Conservation (phyloP, 2,329 filamentous ascomycete genomes). For the Arthrobotrys musiformis region DNA sequence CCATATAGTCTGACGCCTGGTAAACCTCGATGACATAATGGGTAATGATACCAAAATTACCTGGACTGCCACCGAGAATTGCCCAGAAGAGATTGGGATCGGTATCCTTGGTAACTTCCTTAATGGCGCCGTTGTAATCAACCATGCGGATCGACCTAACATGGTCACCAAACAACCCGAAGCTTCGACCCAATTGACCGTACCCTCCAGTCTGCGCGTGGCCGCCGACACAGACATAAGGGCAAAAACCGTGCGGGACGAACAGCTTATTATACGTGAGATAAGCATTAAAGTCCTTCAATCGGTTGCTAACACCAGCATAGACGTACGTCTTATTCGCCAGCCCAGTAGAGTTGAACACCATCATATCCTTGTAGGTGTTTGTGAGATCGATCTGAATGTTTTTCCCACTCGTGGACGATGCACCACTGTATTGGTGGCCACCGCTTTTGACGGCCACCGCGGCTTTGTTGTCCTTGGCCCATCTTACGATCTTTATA, state of each 20-base stretch:
- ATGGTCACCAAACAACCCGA: slow-evolving; percentile 62
- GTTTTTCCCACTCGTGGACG: slow-evolving; percentile 4
- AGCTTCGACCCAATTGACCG: slow-evolving; percentile 66
- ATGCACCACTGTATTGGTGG: slow-evolving; percentile 33
- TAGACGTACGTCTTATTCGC: slow-evolving; percentile 45
- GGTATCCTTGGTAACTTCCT: slow-evolving; percentile 58
- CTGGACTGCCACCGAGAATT: slow-evolving; percentile 61
- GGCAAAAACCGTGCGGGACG: slow-evolving; percentile 56
- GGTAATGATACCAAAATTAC: slow-evolving; percentile 62
- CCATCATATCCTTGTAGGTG: slow-evolving; percentile 16
- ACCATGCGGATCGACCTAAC: slow-evolving; percentile 59
- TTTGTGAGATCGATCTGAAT: slow-evolving; percentile 21
- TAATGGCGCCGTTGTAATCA: slow-evolving; percentile 58
- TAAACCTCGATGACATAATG: slow-evolving; percentile 62
- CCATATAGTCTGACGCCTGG: slow-evolving; percentile 63
- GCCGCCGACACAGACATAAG: slow-evolving; percentile 62
- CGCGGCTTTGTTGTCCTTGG: slow-evolving; percentile 63
- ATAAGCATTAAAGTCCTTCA: slow-evolving; percentile 22
- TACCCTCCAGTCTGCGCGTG: slow-evolving; percentile 67
- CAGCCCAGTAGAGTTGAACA: slow-evolving; percentile 63
- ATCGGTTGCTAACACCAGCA: slow-evolving; percentile 1
- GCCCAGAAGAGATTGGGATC: slow-evolving; percentile 60
- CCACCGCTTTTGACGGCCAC: slow-evolving; percentile 63
- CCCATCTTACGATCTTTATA: slow-evolving; percentile 63
- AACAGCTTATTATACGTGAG: slow-evolving; percentile 9